Conservation (phyloP, 768 basidiomycete species). For the Boletus pseudo-olivaceus region DNA sequence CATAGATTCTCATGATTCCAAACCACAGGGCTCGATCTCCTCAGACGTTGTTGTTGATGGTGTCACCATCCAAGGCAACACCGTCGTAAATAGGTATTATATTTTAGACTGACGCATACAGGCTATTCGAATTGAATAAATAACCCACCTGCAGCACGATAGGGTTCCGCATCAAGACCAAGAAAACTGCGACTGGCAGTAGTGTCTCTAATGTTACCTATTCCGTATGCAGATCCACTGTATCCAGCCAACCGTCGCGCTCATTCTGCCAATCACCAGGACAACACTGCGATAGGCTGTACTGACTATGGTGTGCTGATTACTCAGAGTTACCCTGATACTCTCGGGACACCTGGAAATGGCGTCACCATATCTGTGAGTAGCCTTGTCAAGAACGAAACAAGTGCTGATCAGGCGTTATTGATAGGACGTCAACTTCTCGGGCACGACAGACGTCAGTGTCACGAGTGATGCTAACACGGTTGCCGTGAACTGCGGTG, state of each 20-base stretch:
- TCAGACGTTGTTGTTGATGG: constrained; percentile 44
- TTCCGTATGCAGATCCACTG: constrained; percentile 30
- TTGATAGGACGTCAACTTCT: constrained; percentile 48
- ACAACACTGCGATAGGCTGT: constrained; percentile 51
- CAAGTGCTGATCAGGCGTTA: not conserved
- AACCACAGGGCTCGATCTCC: constrained; percentile 49
- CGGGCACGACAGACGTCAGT: constrained; percentile 38
- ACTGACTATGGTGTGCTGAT: constrained; percentile 55
- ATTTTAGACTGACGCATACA: not conserved
- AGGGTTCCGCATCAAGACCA: constrained; percentile 62
- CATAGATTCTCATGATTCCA: not conserved
- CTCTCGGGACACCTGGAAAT: constrained; percentile 50
- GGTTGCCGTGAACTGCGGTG: constrained; percentile 57
- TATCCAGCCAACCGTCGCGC: not conserved
- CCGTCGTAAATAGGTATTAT: constrained; percentile 49
- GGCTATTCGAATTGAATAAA: not conserved
- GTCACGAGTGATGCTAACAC: constrained; percentile 42
- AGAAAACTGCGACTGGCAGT: constrained; percentile 41
- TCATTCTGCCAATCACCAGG: constrained; percentile 27
- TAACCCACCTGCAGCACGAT: constrained; percentile 39
- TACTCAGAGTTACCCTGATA: constrained; percentile 57
- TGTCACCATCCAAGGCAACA: constrained; percentile 50
- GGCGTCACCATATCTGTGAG: constrained; percentile 58
- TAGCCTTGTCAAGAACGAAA: not conserved
- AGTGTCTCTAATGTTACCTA: constrained; percentile 50